Percentiles rank a stretch among this genome's conserved stretches.
phyloP scores from a whole-genome alignment of 2,329 filamentous ascomycete genomes.

The Ilyonectria mors-panacis region DNA sequence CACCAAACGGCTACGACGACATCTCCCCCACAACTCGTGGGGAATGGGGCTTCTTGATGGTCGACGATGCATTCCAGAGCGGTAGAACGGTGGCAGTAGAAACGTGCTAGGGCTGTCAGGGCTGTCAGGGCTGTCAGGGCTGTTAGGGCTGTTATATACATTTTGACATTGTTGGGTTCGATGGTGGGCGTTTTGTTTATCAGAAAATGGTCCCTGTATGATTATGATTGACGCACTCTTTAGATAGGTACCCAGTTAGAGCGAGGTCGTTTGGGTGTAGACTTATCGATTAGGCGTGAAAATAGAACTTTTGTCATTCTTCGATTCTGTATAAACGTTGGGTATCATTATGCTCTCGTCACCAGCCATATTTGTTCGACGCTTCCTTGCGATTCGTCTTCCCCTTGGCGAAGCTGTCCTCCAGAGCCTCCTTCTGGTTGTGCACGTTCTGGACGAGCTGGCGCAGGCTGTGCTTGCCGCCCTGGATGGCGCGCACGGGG shows the following conservation, averaged over 20 bases:
- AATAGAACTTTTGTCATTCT: conserved; percentile 21
- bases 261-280: conserved; percentile 25
- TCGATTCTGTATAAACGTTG: conserved; percentile 29
- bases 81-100: conserved; percentile 66
- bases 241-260: conserved; percentile 11
- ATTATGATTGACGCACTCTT: conserved; percentile 20
- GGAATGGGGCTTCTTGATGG: conserved; percentile 75
- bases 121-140: conserved; percentile 13
- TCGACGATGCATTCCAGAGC: conserved; percentile 60
- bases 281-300: conserved; percentile 25
- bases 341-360: conserved; percentile 46
- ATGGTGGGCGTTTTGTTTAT: not conserved
- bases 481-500: conserved; percentile 87
- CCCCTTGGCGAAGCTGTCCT: conserved; percentile 91
- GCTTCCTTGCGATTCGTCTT: conserved; percentile 86
- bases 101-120: conserved; percentile 32
- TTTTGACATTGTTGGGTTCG: not conserved
- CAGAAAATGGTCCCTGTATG: conserved; percentile 13
- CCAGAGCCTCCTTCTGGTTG: conserved; percentile 87
- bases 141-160: conserved; percentile 21
- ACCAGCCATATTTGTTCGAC: conserved; percentile 87
- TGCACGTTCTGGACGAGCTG: conserved; percentile 89
- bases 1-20: conserved; percentile 73
- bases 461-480: conserved; percentile 86
- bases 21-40: conserved; percentile 74